A percentile compares a stretch with the other conserved stretches of the same genome.
Conservation (phyloP, 768 basidiomycete species). For the Rhodotorula taiwanensis region DNA sequence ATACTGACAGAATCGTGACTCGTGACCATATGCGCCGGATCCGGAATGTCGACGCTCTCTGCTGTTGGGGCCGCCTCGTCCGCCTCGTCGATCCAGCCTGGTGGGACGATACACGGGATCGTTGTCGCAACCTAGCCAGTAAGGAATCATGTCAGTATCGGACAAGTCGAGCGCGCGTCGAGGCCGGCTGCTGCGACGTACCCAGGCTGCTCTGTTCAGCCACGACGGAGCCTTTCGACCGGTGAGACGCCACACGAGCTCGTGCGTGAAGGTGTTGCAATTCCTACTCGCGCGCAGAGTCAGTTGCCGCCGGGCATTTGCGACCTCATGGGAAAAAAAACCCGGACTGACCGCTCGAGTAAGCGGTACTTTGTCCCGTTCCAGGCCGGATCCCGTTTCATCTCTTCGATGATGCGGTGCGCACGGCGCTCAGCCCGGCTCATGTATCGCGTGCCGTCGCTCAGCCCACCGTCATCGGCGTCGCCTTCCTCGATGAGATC, state of each 20-base stretch:
- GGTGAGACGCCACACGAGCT: slow-evolving; percentile 22
- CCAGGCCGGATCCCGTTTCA: slow-evolving; percentile 15
- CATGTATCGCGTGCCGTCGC: slow-evolving; percentile 26
- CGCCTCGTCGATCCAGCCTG: slow-evolving; percentile 30
- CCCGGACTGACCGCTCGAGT: slow-evolving; percentile 19
- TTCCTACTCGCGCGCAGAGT: no score
- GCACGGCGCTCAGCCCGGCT: slow-evolving; percentile 14
- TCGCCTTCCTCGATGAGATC: background rate
- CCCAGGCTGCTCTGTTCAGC: slow-evolving; percentile 31
- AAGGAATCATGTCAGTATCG: background rate
- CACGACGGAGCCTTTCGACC: slow-evolving; percentile 13
- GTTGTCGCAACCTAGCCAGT: slow-evolving; percentile 32
- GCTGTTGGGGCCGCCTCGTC: slow-evolving; percentile 15
- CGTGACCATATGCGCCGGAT: slow-evolving; percentile 3
- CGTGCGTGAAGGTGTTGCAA: slow-evolving; percentile 31
- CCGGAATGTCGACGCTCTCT: background rate
- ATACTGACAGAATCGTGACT: slow-evolving; percentile 2
- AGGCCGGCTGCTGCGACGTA: no score
- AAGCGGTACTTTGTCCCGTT: slow-evolving; percentile 17
- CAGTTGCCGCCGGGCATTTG: no score
- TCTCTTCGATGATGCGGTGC: slow-evolving; percentile 23
- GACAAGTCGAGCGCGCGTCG: no score
- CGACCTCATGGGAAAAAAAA: no score
- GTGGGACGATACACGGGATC: slow-evolving; percentile 27
- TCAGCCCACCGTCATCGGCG: slow-evolving; percentile 22